Percentiles rank a stretch among this genome's conserved stretches.
Conservation (phyloP, 805 yeast species). For the Schwanniomyces pseudopolymorphus region DNA sequence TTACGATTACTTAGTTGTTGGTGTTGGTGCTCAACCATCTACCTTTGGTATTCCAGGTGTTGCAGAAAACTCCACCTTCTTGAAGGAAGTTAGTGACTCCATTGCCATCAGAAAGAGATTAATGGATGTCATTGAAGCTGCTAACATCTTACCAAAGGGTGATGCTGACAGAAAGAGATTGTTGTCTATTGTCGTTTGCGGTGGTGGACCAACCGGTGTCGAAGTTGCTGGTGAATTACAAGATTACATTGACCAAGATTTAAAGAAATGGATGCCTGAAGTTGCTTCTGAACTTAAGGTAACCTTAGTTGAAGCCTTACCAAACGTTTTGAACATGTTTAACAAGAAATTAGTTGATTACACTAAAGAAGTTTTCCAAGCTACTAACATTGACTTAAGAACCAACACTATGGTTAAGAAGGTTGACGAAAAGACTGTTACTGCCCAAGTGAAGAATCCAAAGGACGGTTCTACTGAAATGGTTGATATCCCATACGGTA, state of each 20-base stretch:
- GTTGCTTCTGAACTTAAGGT: constrained; percentile 80
- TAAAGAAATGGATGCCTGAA: constrained; percentile 85
- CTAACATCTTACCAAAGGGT: constrained; percentile 71
- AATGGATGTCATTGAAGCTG: constrained; percentile 87
- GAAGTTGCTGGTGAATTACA: constrained; percentile 96
- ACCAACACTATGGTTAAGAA: constrained; percentile 87
- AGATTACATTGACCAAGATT: constrained; percentile 91
- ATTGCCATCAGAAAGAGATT: constrained; percentile 77
- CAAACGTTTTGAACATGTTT: constrained; percentile 79
- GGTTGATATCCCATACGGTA: constrained; percentile 80
- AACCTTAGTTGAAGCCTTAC: constrained; percentile 85
- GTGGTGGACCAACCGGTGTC: constrained; percentile 99
- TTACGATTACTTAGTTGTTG: constrained; percentile 85
- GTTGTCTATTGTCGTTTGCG: constrained; percentile 87
- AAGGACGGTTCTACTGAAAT: constrained; percentile 61
- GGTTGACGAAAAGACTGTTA: constrained; percentile 70
- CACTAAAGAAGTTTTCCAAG: constrained; percentile 74
- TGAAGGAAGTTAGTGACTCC: constrained; percentile 89
- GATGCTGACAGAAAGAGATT: constrained; percentile 82
- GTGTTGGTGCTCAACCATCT: constrained; percentile 94
- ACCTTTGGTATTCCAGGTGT: constrained; percentile 97
- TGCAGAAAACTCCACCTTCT: constrained; percentile 79
- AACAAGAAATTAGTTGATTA: constrained; percentile 68
- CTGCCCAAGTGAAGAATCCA: constrained; percentile 64
- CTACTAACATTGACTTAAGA: constrained; percentile 66